Evolutionary conservation across 2,329 filamentous ascomycete genomes (phyloP), one percentile per base, ranked within the genome.

Genomic region (Beauveria sp.): DNA sequence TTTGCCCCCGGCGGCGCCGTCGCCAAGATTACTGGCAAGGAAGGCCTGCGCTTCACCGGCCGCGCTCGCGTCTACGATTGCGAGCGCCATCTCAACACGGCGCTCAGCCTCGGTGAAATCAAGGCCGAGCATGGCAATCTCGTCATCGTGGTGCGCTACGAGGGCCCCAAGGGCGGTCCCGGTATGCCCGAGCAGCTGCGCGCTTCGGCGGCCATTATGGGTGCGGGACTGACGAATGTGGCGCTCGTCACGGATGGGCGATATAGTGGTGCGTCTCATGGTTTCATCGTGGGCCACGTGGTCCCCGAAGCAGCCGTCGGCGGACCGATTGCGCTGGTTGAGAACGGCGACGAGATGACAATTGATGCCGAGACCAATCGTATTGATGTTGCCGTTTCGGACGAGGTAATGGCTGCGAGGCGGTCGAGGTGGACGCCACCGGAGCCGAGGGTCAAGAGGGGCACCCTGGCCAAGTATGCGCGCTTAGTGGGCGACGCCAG

Each of bases 121-220:
- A 71, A 67, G 42, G 67, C 70, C 22, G 73, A 75, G 20, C 77
- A 77, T 63, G 91, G 95, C 70, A 95, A 96, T 70, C 81, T 96
- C 16, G 93, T 97, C 22, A 79, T 97, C 30, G 86, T 97, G 38
- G 92, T 98, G 59, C 87, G 93, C 24, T 97, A 97, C 72, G 93
- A 98, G 73, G 93, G 93, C 0, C 93, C 93, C 14, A 93, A 91
- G 71, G 93, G 93, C 64, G 93, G 93, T 0, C 93, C 93, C 0
- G 93, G 93, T 49, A 98, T 98, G 93, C 93, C 93, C 2, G 93
- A 98, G 75, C 92, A 96, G 75, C 82, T 98, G 50, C 91, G 89
- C 72, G 90, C 93, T 12, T 89, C 85, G 62, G 92, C 92, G 0
- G 91, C 93, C 20, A 90, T 98, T 67, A 96, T 96, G 89, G 93